Evolutionary conservation across 441 rosid genomes (phyloP).

Genomic region (Erodium moschatum): DNA sequence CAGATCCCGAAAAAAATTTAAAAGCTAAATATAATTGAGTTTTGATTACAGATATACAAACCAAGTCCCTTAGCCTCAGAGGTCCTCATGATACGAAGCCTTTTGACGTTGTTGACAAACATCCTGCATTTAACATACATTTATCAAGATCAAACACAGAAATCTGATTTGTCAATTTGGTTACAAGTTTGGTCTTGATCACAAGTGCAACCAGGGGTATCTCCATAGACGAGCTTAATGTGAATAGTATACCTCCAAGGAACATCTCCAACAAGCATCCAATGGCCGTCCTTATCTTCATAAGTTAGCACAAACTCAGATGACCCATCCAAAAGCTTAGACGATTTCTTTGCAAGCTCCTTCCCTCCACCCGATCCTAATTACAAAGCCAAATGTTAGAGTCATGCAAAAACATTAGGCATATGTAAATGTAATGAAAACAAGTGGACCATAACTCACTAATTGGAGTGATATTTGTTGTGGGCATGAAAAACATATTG

Average conservation of each 20-base stretch:
- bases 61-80: constrained; percentile 41
- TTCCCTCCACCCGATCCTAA: background rate
- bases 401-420: no score
- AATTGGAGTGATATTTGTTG: constrained; percentile 22
- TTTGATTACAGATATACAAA: background rate
- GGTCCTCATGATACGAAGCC: constrained; percentile 45
- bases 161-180: no score
- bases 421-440: no score
- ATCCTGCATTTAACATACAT: constrained; percentile 22
- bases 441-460: constrained; percentile 21
- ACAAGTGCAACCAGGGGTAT: no score
- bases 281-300: constrained; percentile 59
- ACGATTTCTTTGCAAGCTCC: constrained; percentile 12
- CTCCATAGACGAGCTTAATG: no score
- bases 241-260: no score
- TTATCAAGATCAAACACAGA: no score
- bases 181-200: no score
- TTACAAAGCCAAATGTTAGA: background rate
- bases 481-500: constrained; percentile 27
- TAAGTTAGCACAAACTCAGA: constrained; percentile 25
- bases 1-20: background rate
- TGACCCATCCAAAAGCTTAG: constrained; percentile 47
- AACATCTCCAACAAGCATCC: no score
- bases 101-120: constrained; percentile 35
- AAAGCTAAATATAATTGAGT: background rate